Evolutionary conservation across 2,329 filamentous ascomycete genomes (phyloP), one percentile per base, ranked within the genome.

Genomic region (Geosmithia putterillii): DNA sequence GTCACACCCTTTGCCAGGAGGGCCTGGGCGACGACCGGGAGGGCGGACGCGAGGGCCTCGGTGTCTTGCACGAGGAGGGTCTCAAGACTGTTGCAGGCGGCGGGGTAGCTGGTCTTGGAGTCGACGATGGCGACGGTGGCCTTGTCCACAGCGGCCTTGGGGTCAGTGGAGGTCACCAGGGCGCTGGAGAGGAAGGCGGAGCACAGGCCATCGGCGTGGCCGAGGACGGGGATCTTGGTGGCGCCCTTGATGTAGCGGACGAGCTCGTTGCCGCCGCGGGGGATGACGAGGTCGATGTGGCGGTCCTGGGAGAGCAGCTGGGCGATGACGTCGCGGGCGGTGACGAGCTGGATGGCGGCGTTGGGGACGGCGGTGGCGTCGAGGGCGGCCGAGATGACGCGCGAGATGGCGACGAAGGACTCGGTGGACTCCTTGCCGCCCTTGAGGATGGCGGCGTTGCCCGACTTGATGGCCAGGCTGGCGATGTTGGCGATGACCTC

Each of bases 401-500:
- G 76, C 7, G 90, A 86, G 55, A 98, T 96, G 52, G 88, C 83
- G 47, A 88, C 74, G 60, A 98, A 96, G n/a, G 88, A 95, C 58
- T 94, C 80, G 18, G 83, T 92, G 1, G 89, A 95, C 64, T 98
- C 92, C 60, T 95, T 94, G 50, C 92, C 92, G 47, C 89, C 90
- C 71, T 98, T 98, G 47, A 98, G 71, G 54, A 98, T 96, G 42
- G 89, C 92, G 32, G 92, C 85, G 62, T 98, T 98, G 54, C 88
- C 92, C 12, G 90, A 96, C 62, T 98, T 98, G 63, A 98, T 86
- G 34, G 92, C 89, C 20, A 98, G 73, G 4, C 89, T 86, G 48
- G 92, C 88, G 57, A 98, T 96, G 63, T 98, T 98, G 57, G 90
- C 92, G 57, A 98, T 95, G 50, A 98, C 92, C 65, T 98, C 92